phyloP scores from a whole-genome alignment of 352 stramenopile genomes.

The Phytopythium montanum region DNA sequence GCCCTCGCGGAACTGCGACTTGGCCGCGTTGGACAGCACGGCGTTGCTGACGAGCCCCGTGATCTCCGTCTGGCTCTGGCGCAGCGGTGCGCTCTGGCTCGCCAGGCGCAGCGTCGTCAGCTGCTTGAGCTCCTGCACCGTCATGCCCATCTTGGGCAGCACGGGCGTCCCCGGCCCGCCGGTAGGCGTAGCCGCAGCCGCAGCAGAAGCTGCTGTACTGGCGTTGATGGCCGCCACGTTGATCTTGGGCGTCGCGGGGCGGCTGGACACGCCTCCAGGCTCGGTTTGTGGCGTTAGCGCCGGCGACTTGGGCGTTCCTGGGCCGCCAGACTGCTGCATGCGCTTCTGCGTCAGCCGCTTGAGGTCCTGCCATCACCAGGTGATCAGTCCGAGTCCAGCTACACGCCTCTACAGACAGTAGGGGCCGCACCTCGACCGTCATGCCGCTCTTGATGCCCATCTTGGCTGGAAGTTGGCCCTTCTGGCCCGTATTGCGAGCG shows the following conservation, averaged over 20 bases:
- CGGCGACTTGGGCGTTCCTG: conserved; percentile 33
- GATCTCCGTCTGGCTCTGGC: conserved; percentile 66
- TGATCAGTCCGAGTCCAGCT: neutral
- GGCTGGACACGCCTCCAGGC: conserved; percentile 11
- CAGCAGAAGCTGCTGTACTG: conserved; percentile 19
- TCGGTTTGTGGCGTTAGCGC: conserved; percentile 16
- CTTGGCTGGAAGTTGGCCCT: conserved; percentile 42
- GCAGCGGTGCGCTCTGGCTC: conserved; percentile 57
- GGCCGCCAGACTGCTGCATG: conserved; percentile 56
- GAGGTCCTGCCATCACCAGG: conserved; percentile 33
- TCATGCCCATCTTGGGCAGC: conserved; percentile 79
- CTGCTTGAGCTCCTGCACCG: conserved; percentile 85
- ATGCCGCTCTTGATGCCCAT: conserved; percentile 89
- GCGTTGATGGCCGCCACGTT: conserved; percentile 55
- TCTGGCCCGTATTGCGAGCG: conserved; percentile 17
- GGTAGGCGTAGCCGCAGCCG: conserved; percentile 11
- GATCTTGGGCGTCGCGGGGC: conserved; percentile 56
- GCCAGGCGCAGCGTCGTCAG: conserved; percentile 74
- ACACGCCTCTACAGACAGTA: neutral
- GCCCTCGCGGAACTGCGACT: conserved; percentile 76
- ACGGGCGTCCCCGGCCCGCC: conserved; percentile 30
- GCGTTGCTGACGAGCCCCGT: conserved; percentile 73
- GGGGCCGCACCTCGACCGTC: conserved; percentile 60
- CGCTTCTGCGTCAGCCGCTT: conserved; percentile 84
- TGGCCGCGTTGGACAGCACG: conserved; percentile 68